Percentiles rank a stretch among this genome's conserved stretches.
Evolutionary conservation across 495 filamentous ascomycete genomes (phyloP).

Genomic region (Trichoderma orchidacearum): DNA sequence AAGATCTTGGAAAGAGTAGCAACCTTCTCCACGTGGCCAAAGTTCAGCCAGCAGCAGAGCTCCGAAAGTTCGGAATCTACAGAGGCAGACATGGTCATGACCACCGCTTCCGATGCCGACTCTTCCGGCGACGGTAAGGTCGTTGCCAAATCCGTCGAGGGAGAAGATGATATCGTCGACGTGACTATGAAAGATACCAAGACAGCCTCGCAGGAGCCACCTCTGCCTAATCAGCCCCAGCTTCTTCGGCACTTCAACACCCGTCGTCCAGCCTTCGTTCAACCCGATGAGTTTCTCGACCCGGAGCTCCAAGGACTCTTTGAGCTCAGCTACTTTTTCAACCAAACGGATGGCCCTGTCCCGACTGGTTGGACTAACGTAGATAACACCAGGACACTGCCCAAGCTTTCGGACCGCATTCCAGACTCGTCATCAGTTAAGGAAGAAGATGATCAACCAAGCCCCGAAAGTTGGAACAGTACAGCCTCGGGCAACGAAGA

Average conservation of each 20-base stretch:
- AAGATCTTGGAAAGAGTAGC: slow-evolving; percentile 34
- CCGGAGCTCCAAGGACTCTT: slow-evolving; percentile 55
- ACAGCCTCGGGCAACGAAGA: slow-evolving; percentile 24
- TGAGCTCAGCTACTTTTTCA: slow-evolving; percentile 45
- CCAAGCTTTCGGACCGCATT: slow-evolving; percentile 39
- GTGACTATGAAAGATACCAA: slow-evolving; percentile 64
- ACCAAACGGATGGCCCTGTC: slow-evolving; percentile 32
- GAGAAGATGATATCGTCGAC: slow-evolving; percentile 84
- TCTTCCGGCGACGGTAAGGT: slow-evolving; percentile 56
- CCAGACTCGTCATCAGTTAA: slow-evolving; percentile 9
- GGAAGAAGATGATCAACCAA: slow-evolving; percentile 19
- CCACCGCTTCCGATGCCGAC: slow-evolving; percentile 59
- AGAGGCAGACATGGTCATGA: slow-evolving; percentile 60
- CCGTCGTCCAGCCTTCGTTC: slow-evolving; percentile 28
- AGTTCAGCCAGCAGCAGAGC: slow-evolving; percentile 11
- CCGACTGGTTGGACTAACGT: slow-evolving; percentile 52
- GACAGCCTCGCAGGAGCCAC: slow-evolving; percentile 5
- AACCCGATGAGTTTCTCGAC: slow-evolving; percentile 31
- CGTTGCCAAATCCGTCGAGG: slow-evolving; percentile 63
- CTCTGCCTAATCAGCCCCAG: slow-evolving; percentile 8
- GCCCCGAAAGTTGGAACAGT: slow-evolving; percentile 14
- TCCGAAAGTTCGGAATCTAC: slow-evolving; percentile 30
- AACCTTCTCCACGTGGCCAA: slow-evolving; percentile 26
- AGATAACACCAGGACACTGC: slow-evolving; percentile 40
- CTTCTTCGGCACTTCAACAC: slow-evolving; percentile 16